Conservation (phyloP, 2,329 filamentous ascomycete species). For the Leptographium galeiforme region DNA sequence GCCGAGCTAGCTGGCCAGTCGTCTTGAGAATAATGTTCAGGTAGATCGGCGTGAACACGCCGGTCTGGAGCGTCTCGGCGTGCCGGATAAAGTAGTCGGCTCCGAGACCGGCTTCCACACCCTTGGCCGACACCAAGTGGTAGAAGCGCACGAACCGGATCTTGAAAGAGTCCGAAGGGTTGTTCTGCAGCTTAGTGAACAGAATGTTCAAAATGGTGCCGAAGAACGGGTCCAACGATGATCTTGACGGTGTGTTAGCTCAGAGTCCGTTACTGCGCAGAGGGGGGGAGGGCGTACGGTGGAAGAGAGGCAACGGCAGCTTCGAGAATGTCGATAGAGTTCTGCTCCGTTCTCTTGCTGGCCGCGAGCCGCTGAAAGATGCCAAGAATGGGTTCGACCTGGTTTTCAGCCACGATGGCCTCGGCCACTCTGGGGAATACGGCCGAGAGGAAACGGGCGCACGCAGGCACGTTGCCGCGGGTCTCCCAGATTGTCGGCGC, state of each 20-base stretch:
- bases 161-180: constrained; percentile 63
- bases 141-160: constrained; percentile 87
- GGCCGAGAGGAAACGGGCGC: constrained; percentile 70
- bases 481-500: constrained; percentile 80
- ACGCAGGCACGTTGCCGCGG: constrained; percentile 82
- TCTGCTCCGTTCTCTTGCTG: constrained; percentile 70
- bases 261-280: not conserved
- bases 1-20: constrained; percentile 76
- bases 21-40: constrained; percentile 74
- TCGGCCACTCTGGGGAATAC: constrained; percentile 67
- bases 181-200: constrained; percentile 61
- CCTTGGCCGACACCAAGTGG: constrained; percentile 69
- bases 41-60: constrained; percentile 76
- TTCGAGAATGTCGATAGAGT: constrained; percentile 85
- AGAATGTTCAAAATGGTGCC: constrained; percentile 67
- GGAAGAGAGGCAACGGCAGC: constrained; percentile 61
- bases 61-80: constrained; percentile 67
- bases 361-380: constrained; percentile 87
- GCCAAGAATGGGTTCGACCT: constrained; percentile 77
- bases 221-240: constrained; percentile 62
- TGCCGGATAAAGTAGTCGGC: constrained; percentile 83
- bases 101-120: constrained; percentile 67
- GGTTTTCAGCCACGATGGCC: constrained; percentile 62
- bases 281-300: constrained; percentile 34
- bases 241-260: constrained; percentile 26